phyloP scores from a whole-genome alignment of 139 green algal species.

The Dunaliella primolecta region DNA sequence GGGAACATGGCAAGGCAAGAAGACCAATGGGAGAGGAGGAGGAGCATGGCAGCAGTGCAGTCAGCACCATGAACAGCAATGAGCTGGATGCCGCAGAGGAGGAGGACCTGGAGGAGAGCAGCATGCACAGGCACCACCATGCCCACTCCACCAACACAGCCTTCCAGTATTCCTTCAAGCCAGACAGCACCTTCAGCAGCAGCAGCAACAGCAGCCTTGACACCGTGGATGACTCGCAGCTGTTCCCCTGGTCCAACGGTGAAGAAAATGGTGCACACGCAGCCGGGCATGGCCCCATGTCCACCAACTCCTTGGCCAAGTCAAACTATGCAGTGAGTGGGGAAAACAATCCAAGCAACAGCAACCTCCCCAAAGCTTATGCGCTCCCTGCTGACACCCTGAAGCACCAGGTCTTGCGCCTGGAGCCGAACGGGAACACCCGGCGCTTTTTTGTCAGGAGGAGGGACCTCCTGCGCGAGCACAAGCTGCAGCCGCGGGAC shows the following conservation, averaged over 20 bases:
- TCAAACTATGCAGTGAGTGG: background rate
- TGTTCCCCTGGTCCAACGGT: background rate
- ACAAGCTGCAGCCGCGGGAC: conserved; percentile 86
- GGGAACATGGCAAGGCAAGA: no score
- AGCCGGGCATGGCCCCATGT: background rate
- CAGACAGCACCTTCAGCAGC: background rate
- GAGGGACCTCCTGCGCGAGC: conserved; percentile 77
- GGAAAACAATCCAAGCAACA: background rate
- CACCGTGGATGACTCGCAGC: background rate
- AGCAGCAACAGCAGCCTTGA: background rate
- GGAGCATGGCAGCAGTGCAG: background rate
- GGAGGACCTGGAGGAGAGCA: background rate
- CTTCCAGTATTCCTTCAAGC: background rate
- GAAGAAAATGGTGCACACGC: background rate
- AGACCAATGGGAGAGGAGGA: background rate
- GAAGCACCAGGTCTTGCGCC: conserved; percentile 58
- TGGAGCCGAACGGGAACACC: conserved; percentile 59
- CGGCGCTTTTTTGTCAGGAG: conserved; percentile 71
- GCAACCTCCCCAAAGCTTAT: background rate
- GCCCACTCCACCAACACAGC: background rate
- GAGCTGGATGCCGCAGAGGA: background rate
- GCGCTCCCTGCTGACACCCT: background rate
- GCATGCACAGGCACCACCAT: no score
- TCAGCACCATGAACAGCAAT: background rate
- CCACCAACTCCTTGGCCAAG: background rate